Evolutionary conservation across 345 rosid genomes (phyloP).

Genomic region (Aegle marmelos): DNA sequence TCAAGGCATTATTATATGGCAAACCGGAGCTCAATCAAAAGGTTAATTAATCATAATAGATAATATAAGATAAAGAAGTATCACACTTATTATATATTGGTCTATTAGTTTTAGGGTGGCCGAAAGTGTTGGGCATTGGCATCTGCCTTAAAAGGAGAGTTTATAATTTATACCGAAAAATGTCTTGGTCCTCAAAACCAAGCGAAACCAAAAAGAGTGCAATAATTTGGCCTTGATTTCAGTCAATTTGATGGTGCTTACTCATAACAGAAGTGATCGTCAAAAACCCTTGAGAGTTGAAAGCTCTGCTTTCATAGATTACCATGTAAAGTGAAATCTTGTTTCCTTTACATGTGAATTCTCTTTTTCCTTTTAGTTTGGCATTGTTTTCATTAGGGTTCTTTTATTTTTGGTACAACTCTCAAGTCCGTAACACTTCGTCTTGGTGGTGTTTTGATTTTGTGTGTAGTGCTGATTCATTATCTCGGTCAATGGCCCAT

Average conservation of each 20-base stretch:
- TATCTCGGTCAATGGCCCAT: too few species aligned
- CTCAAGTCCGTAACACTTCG: background rate
- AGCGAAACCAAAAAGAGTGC: background rate
- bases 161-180: background rate
- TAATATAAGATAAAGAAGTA: background rate
- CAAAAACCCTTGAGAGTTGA: too few species aligned
- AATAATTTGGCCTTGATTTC: background rate
- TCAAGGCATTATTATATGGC: slow-evolving; percentile 5
- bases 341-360: background rate
- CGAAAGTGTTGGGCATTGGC: slow-evolving; percentile 7
- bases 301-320: too few species aligned
- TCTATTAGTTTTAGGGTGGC: background rate
- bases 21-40: slow-evolving; percentile 4
- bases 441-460: background rate
- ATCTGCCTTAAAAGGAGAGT: background rate
- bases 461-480: too few species aligned
- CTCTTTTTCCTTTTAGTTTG: background rate
- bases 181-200: background rate
- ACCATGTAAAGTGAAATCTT: background rate
- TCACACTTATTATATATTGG: background rate
- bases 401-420: background rate
- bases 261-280: too few species aligned
- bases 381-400: background rate
- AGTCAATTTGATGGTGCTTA: background rate
- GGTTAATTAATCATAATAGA: background rate